Evolutionary conservation across 805 yeast species (phyloP).

Genomic region (Candida bentonensis): DNA sequence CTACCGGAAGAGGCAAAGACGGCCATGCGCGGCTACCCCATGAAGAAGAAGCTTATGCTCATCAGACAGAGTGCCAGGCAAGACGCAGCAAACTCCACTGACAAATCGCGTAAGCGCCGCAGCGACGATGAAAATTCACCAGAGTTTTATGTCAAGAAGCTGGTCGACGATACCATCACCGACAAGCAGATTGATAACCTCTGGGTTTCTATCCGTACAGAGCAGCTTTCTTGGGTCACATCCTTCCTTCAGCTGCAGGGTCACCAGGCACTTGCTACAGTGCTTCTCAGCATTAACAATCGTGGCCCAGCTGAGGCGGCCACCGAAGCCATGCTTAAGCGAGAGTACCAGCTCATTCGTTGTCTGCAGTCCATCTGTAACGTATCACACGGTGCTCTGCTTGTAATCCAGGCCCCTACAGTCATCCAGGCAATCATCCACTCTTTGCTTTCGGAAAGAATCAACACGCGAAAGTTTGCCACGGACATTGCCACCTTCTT

Average conservation of each 20-base stretch:
- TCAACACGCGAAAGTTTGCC: conserved; percentile 64
- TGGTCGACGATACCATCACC: conserved; percentile 57
- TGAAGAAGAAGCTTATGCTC: conserved; percentile 82
- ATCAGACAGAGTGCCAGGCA: conserved; percentile 75
- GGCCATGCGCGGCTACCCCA: conserved; percentile 61
- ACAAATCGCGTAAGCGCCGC: conserved; percentile 1
- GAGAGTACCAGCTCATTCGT: conserved; percentile 62
- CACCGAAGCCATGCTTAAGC: conserved; percentile 38
- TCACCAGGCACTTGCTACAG: conserved; percentile 57
- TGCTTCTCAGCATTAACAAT: conserved; percentile 39
- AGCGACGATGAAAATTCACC: conserved; percentile 34
- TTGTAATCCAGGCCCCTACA: conserved; percentile 29
- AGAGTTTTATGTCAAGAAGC: conserved; percentile 58
- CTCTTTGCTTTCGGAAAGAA: conserved; percentile 59
- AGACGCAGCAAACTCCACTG: conserved; percentile 28
- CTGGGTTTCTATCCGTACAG: conserved; percentile 87
- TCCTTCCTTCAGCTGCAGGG: conserved; percentile 72
- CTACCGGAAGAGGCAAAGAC: conserved; percentile 59
- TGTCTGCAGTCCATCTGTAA: conserved; percentile 66
- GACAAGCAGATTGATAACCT: conserved; percentile 63
- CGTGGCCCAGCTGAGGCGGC: conserved; percentile 17
- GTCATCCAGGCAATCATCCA: conserved; percentile 51
- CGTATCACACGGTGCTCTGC: conserved; percentile 45
- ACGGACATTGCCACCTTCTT: conserved; percentile 59
- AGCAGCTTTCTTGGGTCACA: conserved; percentile 71